Evolutionary conservation across 2,329 filamentous ascomycete species (phyloP), one percentile per base, ranked within the genome.

Genomic region (Allantophomopsis lycopodina): DNA sequence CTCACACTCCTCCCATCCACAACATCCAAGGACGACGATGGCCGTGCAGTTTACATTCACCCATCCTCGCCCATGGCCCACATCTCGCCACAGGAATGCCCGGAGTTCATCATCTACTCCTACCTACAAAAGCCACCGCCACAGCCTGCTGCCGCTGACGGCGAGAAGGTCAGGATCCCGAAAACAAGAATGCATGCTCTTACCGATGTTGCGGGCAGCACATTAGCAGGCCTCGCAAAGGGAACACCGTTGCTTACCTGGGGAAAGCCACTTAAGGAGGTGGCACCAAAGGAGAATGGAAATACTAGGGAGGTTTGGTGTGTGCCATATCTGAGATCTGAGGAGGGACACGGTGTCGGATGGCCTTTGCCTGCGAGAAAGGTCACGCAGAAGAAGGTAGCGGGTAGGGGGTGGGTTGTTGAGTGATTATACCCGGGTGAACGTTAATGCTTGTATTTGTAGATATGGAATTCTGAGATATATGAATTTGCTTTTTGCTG

Each of bases 181-280:
- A 86, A 83, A 60, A 87, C 86, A 21, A 67, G 91, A 34, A 93
- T 98, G 83, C 83, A 89, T 55, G 74, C 89, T 3, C 69, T 98
- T 15, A 89, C 87, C 2, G 76, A 88, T 20, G 66, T 94, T 6
- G 83, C 77, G 13, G 81, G 76, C 1, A 70, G 73, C 2, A 83
- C 93, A 56, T 69, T 98, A 5, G 75, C 83, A 4, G 76, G 75
- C 1, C 66, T 96, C 40, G 84, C 87, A 5, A 81, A 86, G 55
- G 84, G 83, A 0, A 96, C 91, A 11, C 84, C 87, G 37, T 63
- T 98, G 40, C 59, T 96, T 16, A 74, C 74, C 31, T 87, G 89
- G 48, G 84, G 86, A 3, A 96, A 96, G 64, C 89, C 91, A 1
- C 79, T 95, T 55, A 91, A 91, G 50, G 88, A 91, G 65, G 73